Evolutionary conservation across 1,284 basidiomycete genomes (phyloP), one percentile per base, ranked within the genome.

Genomic region (Inonotus obliquus): DNA sequence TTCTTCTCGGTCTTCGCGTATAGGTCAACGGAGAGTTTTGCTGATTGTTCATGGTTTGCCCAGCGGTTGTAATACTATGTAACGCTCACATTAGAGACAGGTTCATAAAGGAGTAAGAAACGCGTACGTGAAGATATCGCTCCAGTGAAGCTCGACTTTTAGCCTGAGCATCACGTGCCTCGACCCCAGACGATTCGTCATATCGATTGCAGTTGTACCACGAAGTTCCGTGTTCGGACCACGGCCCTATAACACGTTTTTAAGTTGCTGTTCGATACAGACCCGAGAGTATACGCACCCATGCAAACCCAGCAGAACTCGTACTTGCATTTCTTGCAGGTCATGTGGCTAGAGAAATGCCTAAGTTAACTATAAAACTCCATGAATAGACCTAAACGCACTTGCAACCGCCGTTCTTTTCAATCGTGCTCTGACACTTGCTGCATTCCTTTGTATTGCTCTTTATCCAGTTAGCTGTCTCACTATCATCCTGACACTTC

Each of bases 401-500:
- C 94, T 97, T 96, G 92, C 96, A 98, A 4, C 96, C 96, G n/a
- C 96, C 96, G 69, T 98, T 98, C 89, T 99, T 98, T 82, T 99
- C 96, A 66, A 99, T 98, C 56, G 96, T 98, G 68, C 94, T 95
- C 72, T 92, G 87, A 75, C 96, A 99, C 72, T 94, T 89, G 51
- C 87, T 83, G 72, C 96, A 99, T 75, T 99, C 96, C 79, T 99
- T 98, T 55, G 96, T 99, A 73, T 99, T 98, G 67, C 95, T 98
- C 81, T 92, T 94, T 77, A 99, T 96, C 96, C 96, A 99, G 73
- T 99, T 98, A 44, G 95, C 94, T 19, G 96, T 99, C 79, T 99
- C 97, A 67, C 91, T 94, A 72, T 99, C 96, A 73, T 99, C 96
- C 60, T 87, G 86, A 75, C 96, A 98, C 75, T 99, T 99, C 82